Evolutionary conservation across 1,139 yeast species (phyloP).

Genomic region (Geotrichum reessii): DNA sequence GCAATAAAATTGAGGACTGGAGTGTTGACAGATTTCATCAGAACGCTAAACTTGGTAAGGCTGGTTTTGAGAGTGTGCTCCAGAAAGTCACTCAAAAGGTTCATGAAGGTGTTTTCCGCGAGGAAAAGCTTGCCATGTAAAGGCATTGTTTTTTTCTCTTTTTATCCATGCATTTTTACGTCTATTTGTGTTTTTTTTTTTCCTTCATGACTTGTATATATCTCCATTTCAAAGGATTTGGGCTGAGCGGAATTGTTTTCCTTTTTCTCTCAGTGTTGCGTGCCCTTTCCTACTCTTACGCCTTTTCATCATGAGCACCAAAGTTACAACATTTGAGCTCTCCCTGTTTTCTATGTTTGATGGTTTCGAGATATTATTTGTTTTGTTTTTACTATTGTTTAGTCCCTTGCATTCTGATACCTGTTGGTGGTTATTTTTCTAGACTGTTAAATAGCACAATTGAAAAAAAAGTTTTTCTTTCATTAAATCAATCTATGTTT

Average conservation of each 20-base stretch:
- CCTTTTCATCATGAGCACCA: not conserved
- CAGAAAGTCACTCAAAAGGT: constrained; percentile 45
- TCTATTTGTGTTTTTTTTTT: not conserved
- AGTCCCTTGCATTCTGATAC: not conserved
- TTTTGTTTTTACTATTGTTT: not conserved
- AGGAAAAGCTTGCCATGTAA: constrained; percentile 12
- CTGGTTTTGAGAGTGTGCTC: constrained; percentile 79
- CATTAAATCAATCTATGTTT: not conserved
- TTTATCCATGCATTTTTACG: not conserved
- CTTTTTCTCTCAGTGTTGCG: not conserved
- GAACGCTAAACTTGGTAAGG: constrained; percentile 74
- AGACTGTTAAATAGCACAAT: not conserved
- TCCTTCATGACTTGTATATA: not conserved
- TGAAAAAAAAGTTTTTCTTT: not conserved
- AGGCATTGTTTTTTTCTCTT: not conserved
- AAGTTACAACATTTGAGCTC: not conserved
- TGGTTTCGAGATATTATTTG: not conserved
- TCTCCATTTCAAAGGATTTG: not conserved
- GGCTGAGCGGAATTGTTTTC: not conserved
- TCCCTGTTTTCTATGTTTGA: not conserved
- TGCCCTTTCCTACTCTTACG: not conserved
- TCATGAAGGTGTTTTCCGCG: constrained; percentile 33
- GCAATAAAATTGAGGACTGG: constrained; percentile 89
- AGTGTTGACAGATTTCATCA: constrained; percentile 81
- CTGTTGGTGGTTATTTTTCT: not conserved